Conservation (phyloP, 2,329 filamentous ascomycete species). For the Fusarium xyrophilum region DNA sequence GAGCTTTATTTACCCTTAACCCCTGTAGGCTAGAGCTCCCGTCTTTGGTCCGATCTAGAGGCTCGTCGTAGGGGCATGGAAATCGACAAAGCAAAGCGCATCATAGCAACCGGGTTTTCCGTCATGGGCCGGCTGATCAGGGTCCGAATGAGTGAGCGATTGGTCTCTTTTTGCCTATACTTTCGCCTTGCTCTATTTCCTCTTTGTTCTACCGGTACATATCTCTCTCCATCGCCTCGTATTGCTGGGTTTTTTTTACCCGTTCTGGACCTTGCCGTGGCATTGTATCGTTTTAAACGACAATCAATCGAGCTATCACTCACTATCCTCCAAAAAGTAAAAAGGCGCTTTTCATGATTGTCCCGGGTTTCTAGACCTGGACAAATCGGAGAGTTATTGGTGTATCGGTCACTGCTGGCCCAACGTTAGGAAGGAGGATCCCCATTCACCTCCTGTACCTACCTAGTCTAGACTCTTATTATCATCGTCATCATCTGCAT, state of each 20-base stretch:
- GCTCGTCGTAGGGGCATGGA: conserved; percentile 26
- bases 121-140: conserved; percentile 13
- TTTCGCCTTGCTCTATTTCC: not conserved
- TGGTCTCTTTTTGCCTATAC: not conserved
- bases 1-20: conserved; percentile 11
- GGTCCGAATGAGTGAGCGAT: conserved; percentile 10
- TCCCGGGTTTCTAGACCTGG: conserved; percentile 6
- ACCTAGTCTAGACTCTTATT: conserved; percentile 5
- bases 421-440: not conserved
- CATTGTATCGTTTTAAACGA: not conserved
- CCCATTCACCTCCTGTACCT: not conserved
- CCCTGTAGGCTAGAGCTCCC: conserved; percentile 34
- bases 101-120: conserved; percentile 6
- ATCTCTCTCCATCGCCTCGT: not conserved
- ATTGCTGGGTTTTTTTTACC: not conserved
- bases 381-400: conserved; percentile 11
- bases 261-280: not conserved
- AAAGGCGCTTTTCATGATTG: not conserved
- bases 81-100: conserved; percentile 30
- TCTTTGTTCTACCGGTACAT: not conserved
- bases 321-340: not conserved
- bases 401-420: conserved; percentile 10
- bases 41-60: conserved; percentile 41
- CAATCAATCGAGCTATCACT: not conserved
- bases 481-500: conserved; percentile 13